Conservation (phyloP, 202 grass and related monocot species). For the Schoenoplectus tabernaemontani region DNA sequence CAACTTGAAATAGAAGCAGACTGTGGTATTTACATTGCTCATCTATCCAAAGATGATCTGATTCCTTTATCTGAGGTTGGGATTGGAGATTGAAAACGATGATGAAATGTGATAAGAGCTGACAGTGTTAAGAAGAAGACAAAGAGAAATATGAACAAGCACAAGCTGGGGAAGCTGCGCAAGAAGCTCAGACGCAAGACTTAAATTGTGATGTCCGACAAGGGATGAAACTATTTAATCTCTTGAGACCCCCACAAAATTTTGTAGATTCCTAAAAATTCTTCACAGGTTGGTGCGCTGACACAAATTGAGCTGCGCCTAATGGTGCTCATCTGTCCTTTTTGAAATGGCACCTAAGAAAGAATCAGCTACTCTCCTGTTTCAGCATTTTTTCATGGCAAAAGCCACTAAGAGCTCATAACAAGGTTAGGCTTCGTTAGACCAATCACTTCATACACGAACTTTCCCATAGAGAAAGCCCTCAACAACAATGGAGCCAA, state of each 20-base stretch:
- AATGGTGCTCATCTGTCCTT: constrained; percentile 41
- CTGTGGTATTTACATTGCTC: constrained; percentile 21
- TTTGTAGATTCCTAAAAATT: constrained; percentile 81
- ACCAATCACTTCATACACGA: too few species aligned
- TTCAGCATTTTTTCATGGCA: too few species aligned
- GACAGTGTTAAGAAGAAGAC: constrained; percentile 99
- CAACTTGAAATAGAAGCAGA: neutral
- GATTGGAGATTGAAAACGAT: constrained; percentile 5
- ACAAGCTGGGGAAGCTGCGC: constrained; percentile 84
- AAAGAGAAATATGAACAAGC: constrained; percentile 99
- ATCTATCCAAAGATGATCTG: constrained; percentile 25
- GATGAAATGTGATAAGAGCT: constrained; percentile 48
- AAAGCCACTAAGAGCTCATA: constrained; percentile 48
- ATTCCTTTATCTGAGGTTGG: constrained; percentile 9
- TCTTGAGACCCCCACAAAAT: too few species aligned
- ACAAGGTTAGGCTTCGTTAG: too few species aligned
- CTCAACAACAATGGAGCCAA: too few species aligned
- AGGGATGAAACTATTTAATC: too few species aligned
- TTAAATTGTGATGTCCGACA: constrained; percentile 25
- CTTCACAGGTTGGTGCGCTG: constrained; percentile 49
- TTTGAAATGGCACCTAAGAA: constrained; percentile 53
- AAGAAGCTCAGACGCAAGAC: constrained; percentile 81
- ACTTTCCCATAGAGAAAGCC: too few species aligned
- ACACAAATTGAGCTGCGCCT: constrained; percentile 35
- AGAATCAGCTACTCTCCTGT: constrained; percentile 53